Base-by-base conservation (phyloP, 139 green algal genomes). In the Auxenochlorella pyrenoidosa region DNA sequence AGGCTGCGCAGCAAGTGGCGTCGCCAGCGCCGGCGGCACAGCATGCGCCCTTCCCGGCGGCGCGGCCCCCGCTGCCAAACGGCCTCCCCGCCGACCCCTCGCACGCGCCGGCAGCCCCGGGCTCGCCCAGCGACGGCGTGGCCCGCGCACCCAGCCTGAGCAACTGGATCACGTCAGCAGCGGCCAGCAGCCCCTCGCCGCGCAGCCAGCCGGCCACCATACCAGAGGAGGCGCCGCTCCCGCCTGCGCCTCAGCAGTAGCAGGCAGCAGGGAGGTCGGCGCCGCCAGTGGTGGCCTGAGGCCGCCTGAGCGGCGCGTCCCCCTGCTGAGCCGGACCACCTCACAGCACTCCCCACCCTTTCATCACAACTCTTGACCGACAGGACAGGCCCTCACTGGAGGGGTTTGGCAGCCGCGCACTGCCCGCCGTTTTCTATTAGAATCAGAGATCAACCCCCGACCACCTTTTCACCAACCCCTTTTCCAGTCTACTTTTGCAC, bases 31-130 rank as follows among this genome's bases (percentile, higher is more conserved):
- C 51, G 75, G 58, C 71, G 63, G 75, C 82, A 44, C 82, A 44
- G 41, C 79, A 32, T 70, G 73, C 82, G 65, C 91, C 88, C 89
- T 91, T 92, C 66, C 90, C 84, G 75, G 92, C 73, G 84, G 90
- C 70, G 63, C 84, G 47, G 60, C 87, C n/a, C 84, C 84, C 26
- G 73, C 83, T 58, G 34, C 41, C 63, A 26, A 85, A 77, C 80
- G 80, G 63, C 13, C 66, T 70, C 68, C 54, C 54, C 54, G 68
- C 43, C 12, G 18, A 36, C 15, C 54, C 54, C 18, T 24, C n/a
- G 18, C 10, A n/a, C 13, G 78, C n/a, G 51, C 10, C 78, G 2
- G 63, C 68, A 10, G 80, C 80, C 3, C 80, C 63, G 0, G 30
- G 63, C 40, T 77, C 63, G 0, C 63, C 80, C 43, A 60, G n/a